These are phyloP conservation scores for Pleurotus pulmonarius DNA, from an alignment of 768 basidiomycete species.

Conservation along the genomic window DNA sequence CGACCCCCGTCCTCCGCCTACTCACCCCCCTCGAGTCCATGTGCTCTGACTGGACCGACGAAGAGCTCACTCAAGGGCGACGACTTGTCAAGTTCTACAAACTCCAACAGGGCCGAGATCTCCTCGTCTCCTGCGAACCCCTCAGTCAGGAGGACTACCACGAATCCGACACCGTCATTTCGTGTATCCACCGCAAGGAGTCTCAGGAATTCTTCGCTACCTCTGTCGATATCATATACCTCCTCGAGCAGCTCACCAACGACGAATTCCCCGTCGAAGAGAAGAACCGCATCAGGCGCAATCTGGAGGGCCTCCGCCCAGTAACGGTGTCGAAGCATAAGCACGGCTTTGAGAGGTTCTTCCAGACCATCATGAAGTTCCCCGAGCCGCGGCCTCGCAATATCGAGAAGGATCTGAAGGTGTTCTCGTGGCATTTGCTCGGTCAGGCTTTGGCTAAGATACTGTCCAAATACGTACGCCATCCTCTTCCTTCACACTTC, in stretches of 20 bases:
- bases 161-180: slow-evolving; percentile 79
- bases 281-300: slow-evolving; percentile 93
- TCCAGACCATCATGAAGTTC: slow-evolving; percentile 95
- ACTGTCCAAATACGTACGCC: slow-evolving; percentile 77
- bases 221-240: slow-evolving; percentile 92
- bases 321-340: slow-evolving; percentile 88
- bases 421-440: slow-evolving; percentile 74
- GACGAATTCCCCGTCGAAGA: slow-evolving; percentile 91
- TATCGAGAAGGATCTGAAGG: slow-evolving; percentile 96
- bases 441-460: slow-evolving; percentile 75
- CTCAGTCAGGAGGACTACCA: slow-evolving; percentile 72
- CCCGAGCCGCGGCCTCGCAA: slow-evolving; percentile 91
- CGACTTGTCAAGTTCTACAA: slow-evolving; percentile 87
- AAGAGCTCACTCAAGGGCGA: slow-evolving; percentile 67
- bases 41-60: slow-evolving; percentile 54
- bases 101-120: slow-evolving; percentile 67
- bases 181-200: slow-evolving; percentile 89
- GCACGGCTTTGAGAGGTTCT: slow-evolving; percentile 77
- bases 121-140: slow-evolving; percentile 76
- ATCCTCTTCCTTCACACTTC: background rate
- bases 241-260: slow-evolving; percentile 74
- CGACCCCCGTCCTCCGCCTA: slow-evolving; percentile 59
- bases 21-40: slow-evolving; percentile 53
- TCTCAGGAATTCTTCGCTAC: slow-evolving; percentile 81
- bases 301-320: slow-evolving; percentile 89